phyloP scores from a whole-genome alignment of 345 rosid genomes.

The Linum lewisii region DNA sequence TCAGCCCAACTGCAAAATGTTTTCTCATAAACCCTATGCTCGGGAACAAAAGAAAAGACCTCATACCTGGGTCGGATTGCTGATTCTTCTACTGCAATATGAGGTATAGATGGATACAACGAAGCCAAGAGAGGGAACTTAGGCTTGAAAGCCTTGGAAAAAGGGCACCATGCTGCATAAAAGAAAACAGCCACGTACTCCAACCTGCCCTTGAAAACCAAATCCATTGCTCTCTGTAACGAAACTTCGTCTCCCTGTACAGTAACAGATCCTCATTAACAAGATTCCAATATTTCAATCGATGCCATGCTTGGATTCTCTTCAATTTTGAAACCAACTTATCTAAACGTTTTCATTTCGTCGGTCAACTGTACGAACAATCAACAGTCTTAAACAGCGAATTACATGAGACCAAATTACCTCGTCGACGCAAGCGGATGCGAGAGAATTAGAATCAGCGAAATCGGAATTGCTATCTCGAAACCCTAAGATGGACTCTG shows the following conservation, averaged over 20 bases:
- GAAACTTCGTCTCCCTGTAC: conserved; percentile 80
- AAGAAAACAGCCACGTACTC: conserved; percentile 76
- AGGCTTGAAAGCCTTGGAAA: conserved; percentile 67
- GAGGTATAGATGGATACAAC: conserved; percentile 55
- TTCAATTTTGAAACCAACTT: no score
- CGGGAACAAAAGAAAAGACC: not conserved
- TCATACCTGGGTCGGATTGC: conserved; percentile 76
- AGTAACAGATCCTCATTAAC: not conserved
- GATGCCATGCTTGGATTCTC: no score
- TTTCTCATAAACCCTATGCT: not conserved
- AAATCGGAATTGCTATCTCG: conserved; percentile 32
- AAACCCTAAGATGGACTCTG: conserved; percentile 46
- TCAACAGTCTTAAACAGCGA: conserved; percentile 4
- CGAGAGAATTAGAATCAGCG: conserved; percentile 17
- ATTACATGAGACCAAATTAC: conserved; percentile 20
- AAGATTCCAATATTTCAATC: not conserved
- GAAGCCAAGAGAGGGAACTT: conserved; percentile 56
- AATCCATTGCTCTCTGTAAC: conserved; percentile 53
- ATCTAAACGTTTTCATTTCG: no score
- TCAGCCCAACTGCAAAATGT: conserved; percentile 4
- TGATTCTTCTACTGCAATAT: conserved; percentile 75
- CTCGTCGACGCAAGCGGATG: conserved; percentile 47
- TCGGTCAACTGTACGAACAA: not conserved
- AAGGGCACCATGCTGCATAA: conserved; percentile 96
- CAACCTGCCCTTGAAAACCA: conserved; percentile 47